Base-by-base conservation (phyloP, 768 basidiomycete genomes). In the Brasilioporus rufonigricans region DNA sequence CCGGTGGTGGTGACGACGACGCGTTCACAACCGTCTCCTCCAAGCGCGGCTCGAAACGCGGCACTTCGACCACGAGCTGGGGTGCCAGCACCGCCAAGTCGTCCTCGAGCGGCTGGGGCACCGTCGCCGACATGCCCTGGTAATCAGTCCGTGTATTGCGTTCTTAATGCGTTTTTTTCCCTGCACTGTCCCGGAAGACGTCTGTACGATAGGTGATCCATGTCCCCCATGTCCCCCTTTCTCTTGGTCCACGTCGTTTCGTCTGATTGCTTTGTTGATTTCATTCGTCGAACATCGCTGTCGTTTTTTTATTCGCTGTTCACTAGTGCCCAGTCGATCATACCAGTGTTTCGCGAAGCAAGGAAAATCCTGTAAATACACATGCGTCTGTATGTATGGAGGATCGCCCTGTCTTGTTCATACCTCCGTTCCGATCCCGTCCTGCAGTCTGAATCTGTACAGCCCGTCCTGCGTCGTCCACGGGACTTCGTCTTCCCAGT, bases 401-500 rank as follows among this genome's bases (percentile, higher is more conserved):
- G 21, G 39, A 39, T 21, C n/a, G 8, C 19, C 7, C 19, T 19
- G n/a, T 39, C 12, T 19, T 24, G 24, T 31, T 45, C 46, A 46
- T 3, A 52, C 18, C 19, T 57, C 52, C 4, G 12, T 58, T 13
- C 71, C 73, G 4, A 56, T n/a, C 14, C 77, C 77, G 5, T 68
- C 61, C n/a, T 74, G 69, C 36, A 79, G 56, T 49, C 52, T 64
- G 44, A 73, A 73, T 44, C 55, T 62, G 64, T 63, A 75, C 41
- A 88, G 64, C 0, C 84, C 82, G 48, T 86, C 84, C 14, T 74
- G 76, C 0, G 60, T 66, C 1, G 72, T 76, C 92, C 93, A 95
- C 3, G 94, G 94, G 18, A 94, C 84, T 71, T 98, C 94, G 35
- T 89, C 88, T 59, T 91, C 89, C 85, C 91, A 93, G 73, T 96